Conservation (phyloP, 192 early-diverging fungal species). For the Podila horticola region DNA sequence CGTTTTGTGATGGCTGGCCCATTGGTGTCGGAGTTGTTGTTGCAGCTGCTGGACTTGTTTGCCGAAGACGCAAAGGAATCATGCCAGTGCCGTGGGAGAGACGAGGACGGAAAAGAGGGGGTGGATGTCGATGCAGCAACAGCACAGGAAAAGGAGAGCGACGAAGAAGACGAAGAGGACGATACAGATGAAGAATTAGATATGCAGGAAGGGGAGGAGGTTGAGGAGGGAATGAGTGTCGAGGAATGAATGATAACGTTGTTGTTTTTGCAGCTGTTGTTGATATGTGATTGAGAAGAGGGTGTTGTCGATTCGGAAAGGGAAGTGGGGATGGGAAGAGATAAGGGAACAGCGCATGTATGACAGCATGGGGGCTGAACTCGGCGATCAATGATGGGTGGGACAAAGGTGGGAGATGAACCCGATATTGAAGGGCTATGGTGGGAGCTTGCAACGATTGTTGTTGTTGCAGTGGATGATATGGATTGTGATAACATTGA, state of each 20-base stretch:
- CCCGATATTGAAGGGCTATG: not conserved
- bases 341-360: not conserved
- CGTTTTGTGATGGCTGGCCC: conserved; percentile 42
- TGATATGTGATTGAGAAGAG: not conserved
- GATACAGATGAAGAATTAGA: not conserved
- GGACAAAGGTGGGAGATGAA: not conserved
- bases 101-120: not conserved
- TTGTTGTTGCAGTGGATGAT: not conserved
- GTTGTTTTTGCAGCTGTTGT: not conserved
- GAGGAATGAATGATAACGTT: conserved; percentile 1
- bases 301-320: not conserved
- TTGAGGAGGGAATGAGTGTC: not conserved
- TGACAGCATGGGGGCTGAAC: not conserved
- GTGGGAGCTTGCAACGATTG: not conserved
- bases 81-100: not conserved
- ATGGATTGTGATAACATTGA: not conserved
- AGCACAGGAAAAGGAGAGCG: conserved; percentile 1
- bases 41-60: too few species aligned
- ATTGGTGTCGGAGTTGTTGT: conserved; percentile 26
- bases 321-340: not conserved
- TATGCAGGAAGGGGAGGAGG: not conserved
- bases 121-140: conserved; percentile 8
- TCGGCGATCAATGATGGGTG: conserved; percentile 1
- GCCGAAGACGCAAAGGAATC: not conserved
- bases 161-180: not conserved